phyloP scores from a whole-genome alignment of 176 grass and related monocot species.

The Carex kokanica region DNA sequence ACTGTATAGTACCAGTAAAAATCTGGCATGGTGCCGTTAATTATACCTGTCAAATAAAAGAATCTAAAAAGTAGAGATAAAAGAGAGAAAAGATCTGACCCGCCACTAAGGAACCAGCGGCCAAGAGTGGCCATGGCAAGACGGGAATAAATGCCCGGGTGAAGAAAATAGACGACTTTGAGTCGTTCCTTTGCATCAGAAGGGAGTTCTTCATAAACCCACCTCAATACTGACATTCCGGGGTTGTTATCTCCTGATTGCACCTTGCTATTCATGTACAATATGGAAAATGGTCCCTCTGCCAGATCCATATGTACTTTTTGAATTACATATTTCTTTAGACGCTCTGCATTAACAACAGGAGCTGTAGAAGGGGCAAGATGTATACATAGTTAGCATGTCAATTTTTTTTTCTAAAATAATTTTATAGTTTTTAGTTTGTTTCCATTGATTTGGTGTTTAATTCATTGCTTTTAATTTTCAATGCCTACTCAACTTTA shows the following conservation, averaged over 20 bases:
- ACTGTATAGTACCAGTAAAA: not conserved
- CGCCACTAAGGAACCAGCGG: slow-evolving; percentile 78
- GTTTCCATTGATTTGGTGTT: not conserved
- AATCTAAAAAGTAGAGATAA: not conserved
- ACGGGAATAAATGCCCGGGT: slow-evolving; percentile 70
- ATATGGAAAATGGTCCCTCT: slow-evolving; percentile 69
- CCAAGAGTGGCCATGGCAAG: slow-evolving; percentile 75
- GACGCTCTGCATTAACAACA: slow-evolving; percentile 59
- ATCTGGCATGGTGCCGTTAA: not conserved
- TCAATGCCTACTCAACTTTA: not conserved
- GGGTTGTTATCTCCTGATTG: slow-evolving; percentile 92
- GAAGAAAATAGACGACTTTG: slow-evolving; percentile 76
- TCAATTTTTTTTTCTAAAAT: not conserved
- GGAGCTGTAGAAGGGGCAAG: slow-evolving; percentile 36
- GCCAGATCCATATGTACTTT: slow-evolving; percentile 58
- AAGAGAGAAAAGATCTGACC: slow-evolving; percentile 41
- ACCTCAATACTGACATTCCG: slow-evolving; percentile 75
- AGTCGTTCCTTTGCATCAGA: slow-evolving; percentile 70
- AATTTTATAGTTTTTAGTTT: not conserved
- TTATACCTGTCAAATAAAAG: not conserved
- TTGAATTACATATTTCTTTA: slow-evolving; percentile 74
- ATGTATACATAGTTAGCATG: not conserved
- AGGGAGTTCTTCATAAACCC: slow-evolving; percentile 81
- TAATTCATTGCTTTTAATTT: not conserved
- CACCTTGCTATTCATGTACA: slow-evolving; percentile 85